Conservation (phyloP, 2,329 filamentous ascomycete genomes). For the Aspergillus bombycis region DNA sequence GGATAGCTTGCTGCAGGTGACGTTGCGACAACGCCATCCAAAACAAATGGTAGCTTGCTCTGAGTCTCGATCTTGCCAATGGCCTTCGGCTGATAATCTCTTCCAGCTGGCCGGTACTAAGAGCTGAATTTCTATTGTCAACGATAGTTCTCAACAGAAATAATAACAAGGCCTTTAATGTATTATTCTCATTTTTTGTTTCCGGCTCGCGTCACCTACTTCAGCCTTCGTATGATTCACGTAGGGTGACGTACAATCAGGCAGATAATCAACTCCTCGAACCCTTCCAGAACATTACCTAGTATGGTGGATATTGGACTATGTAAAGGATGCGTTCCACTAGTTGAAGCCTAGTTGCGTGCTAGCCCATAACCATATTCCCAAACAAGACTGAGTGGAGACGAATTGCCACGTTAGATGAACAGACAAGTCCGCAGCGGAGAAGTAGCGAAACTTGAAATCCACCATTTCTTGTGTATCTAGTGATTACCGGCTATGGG, state of each 20-base stretch:
- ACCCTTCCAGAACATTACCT: background rate
- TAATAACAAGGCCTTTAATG: too few relatives aligned
- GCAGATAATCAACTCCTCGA: background rate
- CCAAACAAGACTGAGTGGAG: background rate
- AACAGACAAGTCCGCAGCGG: background rate
- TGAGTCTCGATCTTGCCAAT: background rate
- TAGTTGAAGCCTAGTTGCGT: background rate
- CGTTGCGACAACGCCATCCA: too few relatives aligned
- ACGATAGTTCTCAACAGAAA: too few relatives aligned
- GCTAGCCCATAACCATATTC: background rate
- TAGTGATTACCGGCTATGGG: background rate
- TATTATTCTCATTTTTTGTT: too few relatives aligned
- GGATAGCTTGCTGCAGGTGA: background rate
- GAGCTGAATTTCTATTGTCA: too few relatives aligned
- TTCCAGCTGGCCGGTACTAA: too few relatives aligned
- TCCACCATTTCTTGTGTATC: background rate
- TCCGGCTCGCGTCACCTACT: too few relatives aligned
- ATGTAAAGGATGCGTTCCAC: background rate
- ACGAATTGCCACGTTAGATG: too few relatives aligned
- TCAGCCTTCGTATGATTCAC: too few relatives aligned
- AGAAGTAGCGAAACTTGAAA: background rate
- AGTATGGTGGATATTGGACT: background rate
- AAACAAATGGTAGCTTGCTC: too few relatives aligned
- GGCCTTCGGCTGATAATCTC: background rate
- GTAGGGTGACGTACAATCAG: too few relatives aligned